These are phyloP conservation scores for Plantago lanceolata DNA, from an alignment of 305 asterid species.

Conservation along the genomic window DNA sequence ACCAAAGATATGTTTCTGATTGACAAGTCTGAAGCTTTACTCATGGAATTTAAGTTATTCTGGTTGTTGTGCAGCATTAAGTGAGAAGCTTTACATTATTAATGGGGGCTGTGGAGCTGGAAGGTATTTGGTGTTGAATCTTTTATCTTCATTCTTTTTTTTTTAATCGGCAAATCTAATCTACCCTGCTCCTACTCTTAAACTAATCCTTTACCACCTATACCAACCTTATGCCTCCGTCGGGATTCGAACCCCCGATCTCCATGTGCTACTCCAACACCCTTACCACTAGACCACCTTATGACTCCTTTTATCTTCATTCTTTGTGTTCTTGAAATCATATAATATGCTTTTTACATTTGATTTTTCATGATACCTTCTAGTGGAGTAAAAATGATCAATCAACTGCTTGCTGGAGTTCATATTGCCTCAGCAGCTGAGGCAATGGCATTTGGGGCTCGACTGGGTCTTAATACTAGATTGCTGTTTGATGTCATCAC, in stretches of 20 bases:
- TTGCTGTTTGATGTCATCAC: conserved; percentile 69
- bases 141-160: conserved; percentile 24
- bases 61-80: conserved; percentile 55
- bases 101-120: conserved; percentile 96
- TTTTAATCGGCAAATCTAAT: too few species aligned
- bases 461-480: conserved; percentile 76
- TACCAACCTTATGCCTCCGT: too few species aligned
- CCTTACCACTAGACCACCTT: too few species aligned
- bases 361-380: conserved; percentile 19
- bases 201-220: too few species aligned
- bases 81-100: conserved; percentile 92
- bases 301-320: conserved; percentile 24
- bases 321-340: conserved; percentile 18
- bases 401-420: conserved; percentile 98
- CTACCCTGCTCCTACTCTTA: too few species aligned
- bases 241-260: too few species aligned
- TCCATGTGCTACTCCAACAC: too few species aligned
- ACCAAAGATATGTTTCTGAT: conserved; percentile 17
- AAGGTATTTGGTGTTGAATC: conserved; percentile 48
- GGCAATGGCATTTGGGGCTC: conserved; percentile 92
- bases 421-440: conserved; percentile 98
- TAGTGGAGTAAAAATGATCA: conserved; percentile 94
- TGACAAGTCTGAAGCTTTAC: conserved; percentile 16
- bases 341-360: conserved; percentile 7
- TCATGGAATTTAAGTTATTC: conserved; percentile 21